phyloP scores from a whole-genome alignment of 2,329 filamentous ascomycete genomes.

The Myotisia sp. region DNA sequence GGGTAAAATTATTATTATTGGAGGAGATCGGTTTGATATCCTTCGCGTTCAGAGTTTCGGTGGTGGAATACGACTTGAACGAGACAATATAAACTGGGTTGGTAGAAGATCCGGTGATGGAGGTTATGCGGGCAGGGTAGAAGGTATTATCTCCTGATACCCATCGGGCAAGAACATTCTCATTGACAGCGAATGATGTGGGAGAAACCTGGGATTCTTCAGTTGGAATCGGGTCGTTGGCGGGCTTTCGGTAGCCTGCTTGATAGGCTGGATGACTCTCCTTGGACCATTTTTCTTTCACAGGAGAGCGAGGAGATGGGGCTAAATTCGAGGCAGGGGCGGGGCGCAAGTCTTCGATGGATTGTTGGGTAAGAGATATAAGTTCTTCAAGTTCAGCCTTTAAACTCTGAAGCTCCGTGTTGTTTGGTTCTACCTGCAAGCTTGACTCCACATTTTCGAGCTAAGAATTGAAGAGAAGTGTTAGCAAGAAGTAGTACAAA shows the following conservation, averaged over 20 bases:
- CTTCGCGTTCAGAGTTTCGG: constrained; percentile 65
- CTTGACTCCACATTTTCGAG: constrained; percentile 64
- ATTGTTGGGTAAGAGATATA: constrained; percentile 63
- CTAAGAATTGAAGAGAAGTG: constrained; percentile 37
- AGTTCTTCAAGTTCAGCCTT: constrained; percentile 69
- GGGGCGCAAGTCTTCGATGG: constrained; percentile 66
- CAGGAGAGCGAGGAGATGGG: constrained; percentile 35
- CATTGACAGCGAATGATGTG: constrained; percentile 66
- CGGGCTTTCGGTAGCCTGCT: constrained; percentile 41
- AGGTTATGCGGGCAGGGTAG: constrained; percentile 85
- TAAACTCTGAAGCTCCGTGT: constrained; percentile 61
- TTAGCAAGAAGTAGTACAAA: neutral
- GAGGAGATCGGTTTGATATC: constrained; percentile 65
- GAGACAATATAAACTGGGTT: constrained; percentile 88
- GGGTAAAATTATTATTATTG: constrained; percentile 55
- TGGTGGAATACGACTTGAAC: constrained; percentile 75
- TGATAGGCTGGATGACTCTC: constrained; percentile 68
- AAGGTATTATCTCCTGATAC: constrained; percentile 74
- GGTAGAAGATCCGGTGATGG: constrained; percentile 80
- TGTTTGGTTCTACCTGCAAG: constrained; percentile 66
- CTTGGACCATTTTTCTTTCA: constrained; percentile 60
- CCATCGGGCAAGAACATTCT: constrained; percentile 84
- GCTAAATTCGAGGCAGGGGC: constrained; percentile 31
- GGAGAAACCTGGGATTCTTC: constrained; percentile 41
- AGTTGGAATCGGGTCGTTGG: constrained; percentile 21